Conservation (phyloP, 2,329 filamentous ascomycete species). For the Cladosporium sp. region DNA sequence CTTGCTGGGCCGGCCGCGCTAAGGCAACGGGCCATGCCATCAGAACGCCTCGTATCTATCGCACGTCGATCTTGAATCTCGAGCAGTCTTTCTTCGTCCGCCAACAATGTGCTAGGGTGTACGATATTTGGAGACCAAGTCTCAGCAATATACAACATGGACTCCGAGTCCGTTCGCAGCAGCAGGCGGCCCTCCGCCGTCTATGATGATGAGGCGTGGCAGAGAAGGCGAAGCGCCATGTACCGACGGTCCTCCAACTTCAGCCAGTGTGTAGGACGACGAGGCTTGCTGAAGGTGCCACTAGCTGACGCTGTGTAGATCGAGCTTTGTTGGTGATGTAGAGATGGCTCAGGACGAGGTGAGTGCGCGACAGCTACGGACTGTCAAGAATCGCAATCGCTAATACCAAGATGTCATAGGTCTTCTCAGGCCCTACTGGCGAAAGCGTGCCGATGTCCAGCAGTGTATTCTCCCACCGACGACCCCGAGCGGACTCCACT, state of each 20-base stretch:
- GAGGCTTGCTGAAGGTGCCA: not conserved
- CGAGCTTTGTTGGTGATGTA: slow-evolving; percentile 88
- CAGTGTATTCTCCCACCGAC: slow-evolving; percentile 84
- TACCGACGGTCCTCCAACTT: slow-evolving; percentile 67
- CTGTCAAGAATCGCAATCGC: not conserved
- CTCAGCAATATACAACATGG: slow-evolving; percentile 2
- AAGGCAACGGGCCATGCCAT: not conserved
- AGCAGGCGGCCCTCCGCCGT: slow-evolving; percentile 7
- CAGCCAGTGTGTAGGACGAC: slow-evolving; percentile 50
- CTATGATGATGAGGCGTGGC: slow-evolving; percentile 8
- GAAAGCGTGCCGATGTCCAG: slow-evolving; percentile 94
- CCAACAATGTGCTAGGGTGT: slow-evolving; percentile 3
- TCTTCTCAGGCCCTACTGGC: slow-evolving; percentile 87
- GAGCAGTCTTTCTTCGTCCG: not conserved
- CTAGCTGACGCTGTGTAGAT: slow-evolving; percentile 15
- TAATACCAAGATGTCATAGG: slow-evolving; percentile 30
- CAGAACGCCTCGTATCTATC: not conserved
- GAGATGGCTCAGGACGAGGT: slow-evolving; percentile 93
- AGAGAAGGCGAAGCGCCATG: slow-evolving; percentile 19
- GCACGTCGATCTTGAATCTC: not conserved
- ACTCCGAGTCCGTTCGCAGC: slow-evolving; percentile 1
- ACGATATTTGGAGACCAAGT: not conserved
- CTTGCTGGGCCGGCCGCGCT: not conserved
- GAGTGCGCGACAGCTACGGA: not conserved
- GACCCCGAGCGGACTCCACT: slow-evolving; percentile 74